Base-by-base conservation (phyloP, 495 filamentous ascomycete genomes). In the Parmelia sp. region DNA sequence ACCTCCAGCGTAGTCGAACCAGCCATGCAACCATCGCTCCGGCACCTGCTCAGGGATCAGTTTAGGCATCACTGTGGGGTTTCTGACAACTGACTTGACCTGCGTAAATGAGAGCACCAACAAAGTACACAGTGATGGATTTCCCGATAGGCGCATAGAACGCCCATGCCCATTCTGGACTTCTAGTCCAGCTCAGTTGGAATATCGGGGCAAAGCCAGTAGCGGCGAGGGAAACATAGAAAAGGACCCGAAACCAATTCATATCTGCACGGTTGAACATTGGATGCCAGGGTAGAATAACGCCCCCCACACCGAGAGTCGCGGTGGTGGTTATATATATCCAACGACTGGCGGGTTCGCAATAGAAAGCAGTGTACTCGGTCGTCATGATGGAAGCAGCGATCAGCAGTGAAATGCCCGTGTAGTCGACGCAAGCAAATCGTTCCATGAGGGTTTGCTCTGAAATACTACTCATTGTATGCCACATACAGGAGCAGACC, bases 391-490 rank as follows among this genome's bases (percentile, higher is more conserved):
- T 97, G 49, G 91, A 96, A 29, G 94, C 90, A 12, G 94, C 95
- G 55, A 99, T 93, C 29, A 99, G 85, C 60, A 99, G 80, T 4
- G 93, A 97, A 68, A 99, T 99, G 35, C 95, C 95, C 0, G 92
- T 97, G 75, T 99, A 99, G 73, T 99, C 94, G 51, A 99, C 92
- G 74, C 94, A 99, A 45, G 95, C 95, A 69, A 97, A 97, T 61
- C 91, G 87, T 72, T 96, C 94, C 82, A 99, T 87, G 56, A 96
- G 81, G 15, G 82, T 85, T 70, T 95, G 89, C 53, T 95, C 88
- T 55, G 93, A 89, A 62, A 97, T 95, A 66, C 88, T 89, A 79
- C 89, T 95, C 90, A 99, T 97, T 19, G 93, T 96, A 78, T 99
- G 94, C 94, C 93, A 97, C 69, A 97, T 87, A 66, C 88, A 90